Conservation (phyloP, 129 eudicot genomes). For the Flaveria bidentis region DNA sequence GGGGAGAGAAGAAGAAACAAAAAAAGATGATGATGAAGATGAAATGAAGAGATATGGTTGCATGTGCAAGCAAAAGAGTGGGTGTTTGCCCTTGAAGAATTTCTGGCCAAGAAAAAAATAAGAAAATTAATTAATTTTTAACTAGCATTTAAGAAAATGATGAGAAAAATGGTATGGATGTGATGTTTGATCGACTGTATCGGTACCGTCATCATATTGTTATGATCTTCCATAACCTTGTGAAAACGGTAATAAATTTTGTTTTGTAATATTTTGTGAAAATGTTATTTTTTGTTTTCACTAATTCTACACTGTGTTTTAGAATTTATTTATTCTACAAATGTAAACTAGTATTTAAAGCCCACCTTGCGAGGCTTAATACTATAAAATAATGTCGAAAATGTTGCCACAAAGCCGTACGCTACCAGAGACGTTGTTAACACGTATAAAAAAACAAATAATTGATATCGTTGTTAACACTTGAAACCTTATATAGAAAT, state of each 20-base stretch:
- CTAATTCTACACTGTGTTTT: background rate
- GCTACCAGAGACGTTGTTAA: too few relatives aligned
- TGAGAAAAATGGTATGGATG: constrained; percentile 18
- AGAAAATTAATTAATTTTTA: constrained; percentile 24
- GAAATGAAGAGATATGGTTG: constrained; percentile 49
- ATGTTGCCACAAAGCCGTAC: too few relatives aligned
- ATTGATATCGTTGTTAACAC: too few relatives aligned
- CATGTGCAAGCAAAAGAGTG: constrained; percentile 35
- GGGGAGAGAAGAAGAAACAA: constrained; percentile 34
- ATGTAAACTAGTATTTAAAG: too few relatives aligned
- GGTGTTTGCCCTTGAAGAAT: constrained; percentile 60
- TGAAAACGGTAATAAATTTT: constrained; percentile 17
- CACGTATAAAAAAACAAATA: too few relatives aligned
- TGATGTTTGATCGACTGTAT: constrained; percentile 24
- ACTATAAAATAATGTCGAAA: too few relatives aligned
- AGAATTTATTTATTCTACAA: too few relatives aligned
- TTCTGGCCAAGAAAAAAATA: constrained; percentile 51
- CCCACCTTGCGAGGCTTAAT: too few relatives aligned
- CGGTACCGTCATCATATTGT: constrained; percentile 5
- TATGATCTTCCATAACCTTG: background rate
- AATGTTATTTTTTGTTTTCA: background rate
- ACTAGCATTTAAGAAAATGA: constrained; percentile 29
- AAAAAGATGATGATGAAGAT: constrained; percentile 42
- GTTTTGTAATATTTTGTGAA: background rate
- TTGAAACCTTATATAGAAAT: too few relatives aligned